phyloP scores from a whole-genome alignment of 768 basidiomycete genomes.

The Hygrocybe coccinea region DNA sequence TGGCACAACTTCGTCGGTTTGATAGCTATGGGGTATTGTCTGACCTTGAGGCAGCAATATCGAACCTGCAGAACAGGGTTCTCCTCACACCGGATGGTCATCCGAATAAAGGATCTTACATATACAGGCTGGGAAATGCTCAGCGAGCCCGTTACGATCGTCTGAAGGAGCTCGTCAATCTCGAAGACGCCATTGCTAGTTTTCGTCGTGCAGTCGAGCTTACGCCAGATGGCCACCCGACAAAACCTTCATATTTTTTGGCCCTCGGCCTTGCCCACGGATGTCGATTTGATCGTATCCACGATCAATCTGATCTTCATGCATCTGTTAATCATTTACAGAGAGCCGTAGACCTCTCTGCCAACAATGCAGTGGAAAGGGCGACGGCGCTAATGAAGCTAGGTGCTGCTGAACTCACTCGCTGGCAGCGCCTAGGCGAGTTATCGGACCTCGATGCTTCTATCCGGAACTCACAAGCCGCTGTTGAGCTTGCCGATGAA shows the following conservation, averaged over 20 bases:
- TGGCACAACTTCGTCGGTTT: background rate
- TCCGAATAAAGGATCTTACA: conserved; percentile 5
- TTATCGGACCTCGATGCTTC: background rate
- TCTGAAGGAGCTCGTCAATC: conserved; percentile 6
- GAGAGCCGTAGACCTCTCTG: background rate
- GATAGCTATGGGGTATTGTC: background rate
- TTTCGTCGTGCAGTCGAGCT: conserved; percentile 5
- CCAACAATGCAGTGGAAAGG: too few relatives aligned
- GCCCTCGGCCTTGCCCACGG: conserved; percentile 7
- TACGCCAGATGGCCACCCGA: conserved; percentile 9
- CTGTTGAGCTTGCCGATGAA: too few relatives aligned
- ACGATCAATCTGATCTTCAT: background rate
- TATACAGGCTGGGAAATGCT: conserved; percentile 11
- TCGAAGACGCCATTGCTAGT: conserved; percentile 7
- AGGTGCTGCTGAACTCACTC: background rate
- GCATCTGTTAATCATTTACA: background rate
- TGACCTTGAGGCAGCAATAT: conserved; percentile 6
- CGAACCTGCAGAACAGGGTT: conserved; percentile 1
- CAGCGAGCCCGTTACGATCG: conserved; percentile 4
- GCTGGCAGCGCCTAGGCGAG: background rate
- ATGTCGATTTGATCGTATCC: background rate
- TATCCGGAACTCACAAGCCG: background rate
- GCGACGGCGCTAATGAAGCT: background rate
- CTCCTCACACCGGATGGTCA: conserved; percentile 8
- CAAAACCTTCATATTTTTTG: background rate